Evolutionary conservation across 257 asterid species (phyloP).

Genomic region (Linderniella brevidens): DNA sequence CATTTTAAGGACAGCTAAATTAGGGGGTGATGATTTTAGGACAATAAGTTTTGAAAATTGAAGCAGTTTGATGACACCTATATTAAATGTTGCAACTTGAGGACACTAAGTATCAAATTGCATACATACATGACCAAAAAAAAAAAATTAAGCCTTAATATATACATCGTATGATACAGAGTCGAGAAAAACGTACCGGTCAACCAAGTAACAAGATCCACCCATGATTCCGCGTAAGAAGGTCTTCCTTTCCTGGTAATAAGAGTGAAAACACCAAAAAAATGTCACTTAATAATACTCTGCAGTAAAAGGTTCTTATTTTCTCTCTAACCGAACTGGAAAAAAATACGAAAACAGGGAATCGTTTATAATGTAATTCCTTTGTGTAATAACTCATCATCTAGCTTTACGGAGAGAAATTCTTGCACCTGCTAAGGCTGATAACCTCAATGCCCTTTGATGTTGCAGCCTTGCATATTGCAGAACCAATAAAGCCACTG

Average conservation of each 20-base stretch:
- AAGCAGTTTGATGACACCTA: no score
- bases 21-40: no score
- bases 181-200: constrained; percentile 44
- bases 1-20: no score
- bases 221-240: constrained; percentile 62
- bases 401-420: constrained; percentile 12
- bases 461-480: constrained; percentile 96
- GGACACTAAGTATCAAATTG: no score
- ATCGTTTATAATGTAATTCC: no score
- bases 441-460: constrained; percentile 86
- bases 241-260: constrained; percentile 71
- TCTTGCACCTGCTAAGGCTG: constrained; percentile 86
- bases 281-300: constrained; percentile 4
- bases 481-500: constrained; percentile 95
- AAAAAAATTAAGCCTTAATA: no score
- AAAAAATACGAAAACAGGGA: not conserved
- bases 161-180: no score
- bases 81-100: no score
- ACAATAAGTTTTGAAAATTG: no score
- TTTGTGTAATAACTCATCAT: constrained; percentile 3
- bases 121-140: no score
- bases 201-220: constrained; percentile 89
- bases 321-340: not conserved
- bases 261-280: constrained; percentile 9
- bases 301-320: not conserved